Evolutionary conservation across 495 filamentous ascomycete species (phyloP).

Genomic region (Entonaema liquescens): DNA sequence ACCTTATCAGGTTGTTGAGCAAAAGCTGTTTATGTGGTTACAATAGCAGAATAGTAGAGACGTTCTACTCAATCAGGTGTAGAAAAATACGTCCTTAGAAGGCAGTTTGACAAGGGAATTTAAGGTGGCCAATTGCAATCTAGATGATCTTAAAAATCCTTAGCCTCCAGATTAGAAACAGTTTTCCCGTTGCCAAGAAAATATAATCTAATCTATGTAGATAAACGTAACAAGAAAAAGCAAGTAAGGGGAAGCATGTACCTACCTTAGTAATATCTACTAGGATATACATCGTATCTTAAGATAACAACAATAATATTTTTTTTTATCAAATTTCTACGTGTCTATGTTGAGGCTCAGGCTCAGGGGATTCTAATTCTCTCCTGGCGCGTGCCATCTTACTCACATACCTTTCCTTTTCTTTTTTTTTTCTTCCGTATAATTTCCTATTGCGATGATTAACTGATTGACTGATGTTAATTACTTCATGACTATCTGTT

Average conservation of each 20-base stretch:
- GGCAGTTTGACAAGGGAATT: not conserved
- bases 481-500: conserved; percentile 7
- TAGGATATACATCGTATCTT: conserved; percentile 13
- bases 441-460: conserved; percentile 2
- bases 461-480: conserved; percentile 10
- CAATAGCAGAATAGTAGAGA: not conserved
- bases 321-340: conserved; percentile 30
- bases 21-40: too few relatives aligned
- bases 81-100: not conserved
- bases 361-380: conserved; percentile 32
- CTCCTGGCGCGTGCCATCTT: conserved; percentile 23
- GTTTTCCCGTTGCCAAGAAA: conserved; percentile 31
- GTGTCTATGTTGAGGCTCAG: conserved; percentile 16
- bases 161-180: conserved; percentile 30
- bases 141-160: conserved; percentile 30
- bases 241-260: conserved; percentile 19
- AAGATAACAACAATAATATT: conserved; percentile 18
- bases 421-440: conserved; percentile 14
- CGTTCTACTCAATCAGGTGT: not conserved
- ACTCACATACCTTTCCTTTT: conserved; percentile 19
- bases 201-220: conserved; percentile 36
- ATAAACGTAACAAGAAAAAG: conserved; percentile 33
- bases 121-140: conserved; percentile 23
- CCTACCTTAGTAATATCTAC: conserved; percentile 19
- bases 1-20: not conserved